Percentiles rank a stretch among this genome's conserved stretches.
These are phyloP conservation scores for Petunia hybrid DNA, from an alignment of 305 asterid species.

Conservation along the genomic window DNA sequence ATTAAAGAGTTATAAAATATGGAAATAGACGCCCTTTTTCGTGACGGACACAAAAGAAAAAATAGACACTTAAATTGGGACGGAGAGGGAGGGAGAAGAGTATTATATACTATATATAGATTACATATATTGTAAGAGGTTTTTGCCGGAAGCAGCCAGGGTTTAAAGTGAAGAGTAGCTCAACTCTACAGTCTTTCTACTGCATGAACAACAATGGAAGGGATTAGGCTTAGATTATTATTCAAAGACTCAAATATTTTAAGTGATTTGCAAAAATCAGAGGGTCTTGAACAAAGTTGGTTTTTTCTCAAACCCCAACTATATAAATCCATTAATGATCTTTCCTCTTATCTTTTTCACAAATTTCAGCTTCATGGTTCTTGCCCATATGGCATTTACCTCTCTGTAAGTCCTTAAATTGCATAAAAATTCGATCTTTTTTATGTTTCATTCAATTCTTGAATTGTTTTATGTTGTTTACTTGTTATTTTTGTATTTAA, in stretches of 20 bases:
- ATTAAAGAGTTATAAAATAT: no score
- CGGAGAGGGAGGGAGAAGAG: no score
- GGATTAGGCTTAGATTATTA: constrained; percentile 34
- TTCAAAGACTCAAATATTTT: constrained; percentile 36
- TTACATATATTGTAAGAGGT: not conserved
- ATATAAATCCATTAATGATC: constrained; percentile 30
- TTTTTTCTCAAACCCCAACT: constrained; percentile 36
- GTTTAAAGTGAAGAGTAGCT: constrained; percentile 14
- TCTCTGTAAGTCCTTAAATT: constrained; percentile 25
- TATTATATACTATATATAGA: no score
- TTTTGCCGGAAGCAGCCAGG: constrained; percentile 7
- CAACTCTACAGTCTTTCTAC: not conserved
- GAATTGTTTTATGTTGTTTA: no score
- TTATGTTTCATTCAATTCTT: not conserved
- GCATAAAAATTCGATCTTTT: not conserved
- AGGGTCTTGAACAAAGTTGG: constrained; percentile 35
- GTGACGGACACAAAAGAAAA: no score
- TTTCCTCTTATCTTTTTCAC: constrained; percentile 33
- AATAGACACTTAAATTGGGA: no score
- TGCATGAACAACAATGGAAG: constrained; percentile 31
- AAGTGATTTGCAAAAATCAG: constrained; percentile 28
- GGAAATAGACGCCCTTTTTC: no score
- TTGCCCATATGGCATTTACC: constrained; percentile 38
- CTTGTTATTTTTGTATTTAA: not conserved
- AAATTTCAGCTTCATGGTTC: constrained; percentile 35